A percentile compares a stretch with the other conserved stretches of the same genome.
Evolutionary conservation across 495 filamentous ascomycete genomes (phyloP).

Genomic region (Hyaloscypha finlandica): DNA sequence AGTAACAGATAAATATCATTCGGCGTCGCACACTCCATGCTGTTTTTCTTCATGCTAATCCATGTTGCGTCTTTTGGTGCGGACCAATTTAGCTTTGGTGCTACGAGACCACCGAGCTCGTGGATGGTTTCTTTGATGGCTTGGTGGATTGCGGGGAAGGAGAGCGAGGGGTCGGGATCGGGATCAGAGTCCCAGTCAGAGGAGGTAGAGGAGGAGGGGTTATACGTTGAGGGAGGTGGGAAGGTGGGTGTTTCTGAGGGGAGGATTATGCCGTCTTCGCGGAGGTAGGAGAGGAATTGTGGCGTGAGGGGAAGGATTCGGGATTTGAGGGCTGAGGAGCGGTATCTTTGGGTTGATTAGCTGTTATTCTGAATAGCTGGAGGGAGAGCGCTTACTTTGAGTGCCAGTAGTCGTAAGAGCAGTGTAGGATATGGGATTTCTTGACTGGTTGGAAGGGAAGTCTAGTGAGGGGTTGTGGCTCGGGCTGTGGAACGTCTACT

Average conservation of each 20-base stretch:
- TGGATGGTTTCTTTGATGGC: conserved; percentile 73
- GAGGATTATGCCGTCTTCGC: conserved; percentile 89
- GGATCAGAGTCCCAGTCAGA: conserved; percentile 41
- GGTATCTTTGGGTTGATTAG: conserved; percentile 56
- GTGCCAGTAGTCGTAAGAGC: conserved; percentile 92
- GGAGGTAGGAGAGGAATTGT: conserved; percentile 82
- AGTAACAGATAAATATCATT: conserved; percentile 93
- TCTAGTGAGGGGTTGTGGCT: conserved; percentile 30
- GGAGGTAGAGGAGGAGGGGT: conserved; percentile 38
- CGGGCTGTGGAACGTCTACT: background rate
- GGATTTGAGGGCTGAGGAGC: conserved; percentile 78
- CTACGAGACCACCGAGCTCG: conserved; percentile 77
- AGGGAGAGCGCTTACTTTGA: conserved; percentile 52
- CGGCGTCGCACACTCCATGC: conserved; percentile 79
- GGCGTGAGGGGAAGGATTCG: conserved; percentile 74
- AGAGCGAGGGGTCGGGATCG: conserved; percentile 41
- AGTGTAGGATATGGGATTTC: conserved; percentile 85
- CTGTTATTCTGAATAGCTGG: background rate
- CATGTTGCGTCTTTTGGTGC: conserved; percentile 96
- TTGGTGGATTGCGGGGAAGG: conserved; percentile 70
- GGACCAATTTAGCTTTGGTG: conserved; percentile 97
- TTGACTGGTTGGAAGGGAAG: conserved; percentile 82
- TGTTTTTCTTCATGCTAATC: conserved; percentile 84
- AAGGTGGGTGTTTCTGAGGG: conserved; percentile 32
- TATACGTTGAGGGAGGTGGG: conserved; percentile 11